Conservation (phyloP, 108 stramenopile species). For the Cylindrotheca fusiformis region DNA sequence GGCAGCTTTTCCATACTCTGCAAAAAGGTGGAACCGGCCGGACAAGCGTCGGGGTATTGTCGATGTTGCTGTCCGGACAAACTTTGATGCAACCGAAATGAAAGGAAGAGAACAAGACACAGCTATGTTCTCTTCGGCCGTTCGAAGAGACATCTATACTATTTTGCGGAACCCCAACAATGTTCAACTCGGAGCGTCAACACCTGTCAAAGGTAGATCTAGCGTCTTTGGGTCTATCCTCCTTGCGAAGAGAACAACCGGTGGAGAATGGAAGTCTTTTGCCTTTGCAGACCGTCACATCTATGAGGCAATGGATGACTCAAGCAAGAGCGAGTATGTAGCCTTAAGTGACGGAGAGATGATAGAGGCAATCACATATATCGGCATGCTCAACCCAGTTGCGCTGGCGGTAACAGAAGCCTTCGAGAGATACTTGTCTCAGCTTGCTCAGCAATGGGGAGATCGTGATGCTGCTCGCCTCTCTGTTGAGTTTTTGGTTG, state of each 20-base stretch:
- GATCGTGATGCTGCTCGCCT: not conserved
- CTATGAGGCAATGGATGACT: not conserved
- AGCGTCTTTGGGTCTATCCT: not conserved
- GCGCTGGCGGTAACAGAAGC: not conserved
- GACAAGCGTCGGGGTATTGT: not conserved
- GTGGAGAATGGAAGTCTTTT: not conserved
- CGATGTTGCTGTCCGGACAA: not conserved
- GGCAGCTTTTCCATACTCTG: too few relatives aligned
- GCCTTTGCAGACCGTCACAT: not conserved
- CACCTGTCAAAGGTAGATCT: not conserved
- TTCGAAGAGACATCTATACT: not conserved
- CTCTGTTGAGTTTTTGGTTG: not conserved
- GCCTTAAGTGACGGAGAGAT: not conserved
- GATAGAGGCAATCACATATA: not conserved
- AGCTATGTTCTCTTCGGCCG: not conserved
- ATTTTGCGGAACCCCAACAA: not conserved
- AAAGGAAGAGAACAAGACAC: not conserved
- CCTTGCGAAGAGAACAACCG: not conserved
- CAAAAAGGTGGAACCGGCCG: not conserved
- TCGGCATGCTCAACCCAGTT: not conserved
- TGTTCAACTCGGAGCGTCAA: not conserved
- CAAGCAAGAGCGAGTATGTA: not conserved
- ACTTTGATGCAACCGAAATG: not conserved
- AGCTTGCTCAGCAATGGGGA: not conserved
- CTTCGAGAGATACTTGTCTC: not conserved